Evolutionary conservation across 2,329 filamentous ascomycete genomes (phyloP), one percentile per base, ranked within the genome.

Genomic region (Calonectria ilicicola): DNA sequence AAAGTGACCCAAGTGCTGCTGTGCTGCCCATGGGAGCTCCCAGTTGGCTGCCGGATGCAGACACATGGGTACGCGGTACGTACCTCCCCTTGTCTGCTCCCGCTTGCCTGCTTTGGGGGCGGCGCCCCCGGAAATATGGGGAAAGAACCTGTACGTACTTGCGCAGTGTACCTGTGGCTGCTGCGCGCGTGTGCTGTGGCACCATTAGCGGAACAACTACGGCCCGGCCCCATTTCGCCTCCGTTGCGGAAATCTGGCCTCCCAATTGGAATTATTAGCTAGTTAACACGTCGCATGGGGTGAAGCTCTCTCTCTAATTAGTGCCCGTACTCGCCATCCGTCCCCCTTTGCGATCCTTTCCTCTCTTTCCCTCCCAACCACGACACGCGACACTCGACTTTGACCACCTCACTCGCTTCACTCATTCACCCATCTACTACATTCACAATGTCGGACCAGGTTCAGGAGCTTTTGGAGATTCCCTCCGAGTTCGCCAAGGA

Each of bases 391-490:
- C 26, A 40, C 40, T 23, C 67, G 42, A 32, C 40, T 21, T 17
- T 26, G 19, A 49, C 51, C 40, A 27, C 38, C 32, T 60, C 38
- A 19, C 35, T 29, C 27, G 19, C 65, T 58, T 60, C 49, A 44
- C 51, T 62, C 65, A 60, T 62, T 68, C 44, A 62, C 46, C 47
- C 29, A 21, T 23, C 40, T 19, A 8, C 15, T 38, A 21, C 19
- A 17, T 49, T 47, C 62, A 51, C 40, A 9, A 91, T 92, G 90
- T 89, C 91, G 84, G 92, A 93, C 83, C 89, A 92, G 83, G 84
- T 94, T 79, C 91, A 93, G 84, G 91, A 94, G 82, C 86, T 94
- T 80, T 89, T 93, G 82, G 93, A 94, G 77, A 89, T 92, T 82
- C 91, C 91, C 79, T 87, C 87, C 82, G 91, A 93, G 84, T 93